These are phyloP conservation scores for Pleurozium schreberi DNA, from an alignment of 225 moss, liverwort and hornwort genomes.

Conservation along the genomic window DNA sequence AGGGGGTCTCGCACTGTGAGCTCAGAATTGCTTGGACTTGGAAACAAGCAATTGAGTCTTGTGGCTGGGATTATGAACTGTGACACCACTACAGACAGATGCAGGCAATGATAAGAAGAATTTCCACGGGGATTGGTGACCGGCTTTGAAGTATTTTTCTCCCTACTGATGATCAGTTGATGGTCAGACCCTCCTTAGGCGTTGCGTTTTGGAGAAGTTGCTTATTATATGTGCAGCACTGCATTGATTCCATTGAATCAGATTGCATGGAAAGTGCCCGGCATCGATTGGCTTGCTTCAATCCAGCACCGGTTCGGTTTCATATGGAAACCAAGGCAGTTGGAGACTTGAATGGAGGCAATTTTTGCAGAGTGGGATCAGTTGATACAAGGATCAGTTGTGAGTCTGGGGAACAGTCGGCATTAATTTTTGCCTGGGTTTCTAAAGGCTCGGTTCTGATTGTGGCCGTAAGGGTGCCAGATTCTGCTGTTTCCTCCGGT, in stretches of 20 bases:
- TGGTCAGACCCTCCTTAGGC: background rate
- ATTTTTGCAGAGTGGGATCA: constrained; percentile 12
- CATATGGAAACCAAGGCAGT: background rate
- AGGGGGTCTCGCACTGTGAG: background rate
- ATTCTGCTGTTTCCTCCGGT: constrained; percentile 16
- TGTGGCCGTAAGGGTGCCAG: background rate
- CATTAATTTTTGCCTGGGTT: constrained; percentile 23
- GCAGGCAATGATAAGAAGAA: background rate
- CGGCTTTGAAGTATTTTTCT: background rate
- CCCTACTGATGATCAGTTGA: background rate
- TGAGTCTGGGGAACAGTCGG: background rate
- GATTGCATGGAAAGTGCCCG: background rate
- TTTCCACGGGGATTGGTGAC: background rate
- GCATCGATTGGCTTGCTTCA: background rate
- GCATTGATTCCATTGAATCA: background rate
- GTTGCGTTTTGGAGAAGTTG: background rate
- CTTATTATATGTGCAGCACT: background rate
- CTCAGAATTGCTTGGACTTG: background rate
- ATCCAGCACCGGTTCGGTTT: background rate
- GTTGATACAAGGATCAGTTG: background rate
- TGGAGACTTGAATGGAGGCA: background rate
- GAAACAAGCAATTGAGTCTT: background rate
- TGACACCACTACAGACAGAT: background rate
- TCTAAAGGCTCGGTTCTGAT: background rate
- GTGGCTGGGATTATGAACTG: background rate